phyloP scores from a whole-genome alignment of 129 eudicot genomes.

The Helichrysum umbraculigerum region DNA sequence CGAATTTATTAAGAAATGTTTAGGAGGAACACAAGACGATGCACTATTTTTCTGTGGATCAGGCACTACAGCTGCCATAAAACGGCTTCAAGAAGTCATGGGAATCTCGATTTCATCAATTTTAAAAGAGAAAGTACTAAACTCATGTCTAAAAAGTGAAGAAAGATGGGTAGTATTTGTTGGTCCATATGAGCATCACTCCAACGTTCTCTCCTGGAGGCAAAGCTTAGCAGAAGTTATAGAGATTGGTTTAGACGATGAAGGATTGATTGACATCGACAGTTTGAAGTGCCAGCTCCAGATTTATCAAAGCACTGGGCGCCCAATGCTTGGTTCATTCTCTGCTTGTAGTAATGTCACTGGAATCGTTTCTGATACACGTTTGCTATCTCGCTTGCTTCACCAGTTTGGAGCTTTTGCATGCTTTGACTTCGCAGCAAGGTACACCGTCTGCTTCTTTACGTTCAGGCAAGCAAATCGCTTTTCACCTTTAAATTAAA shows the following conservation, averaged over 20 bases:
- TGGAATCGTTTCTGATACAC: slow-evolving; percentile 58
- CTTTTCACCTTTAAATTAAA: background rate
- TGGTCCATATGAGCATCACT: slow-evolving; percentile 90
- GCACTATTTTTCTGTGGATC: slow-evolving; percentile 77
- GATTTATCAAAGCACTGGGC: slow-evolving; percentile 31
- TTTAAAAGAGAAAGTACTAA: slow-evolving; percentile 42
- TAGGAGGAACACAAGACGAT: slow-evolving; percentile 63
- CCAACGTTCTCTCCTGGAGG: slow-evolving; percentile 81
- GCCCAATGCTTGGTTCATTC: slow-evolving; percentile 78
- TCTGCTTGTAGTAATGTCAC: slow-evolving; percentile 93
- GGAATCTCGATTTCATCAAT: slow-evolving; percentile 61
- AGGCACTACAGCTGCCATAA: slow-evolving; percentile 79
- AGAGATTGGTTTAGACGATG: slow-evolving; percentile 61
- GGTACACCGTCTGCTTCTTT: slow-evolving; percentile 34
- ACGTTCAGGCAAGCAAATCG: too few relatives aligned
- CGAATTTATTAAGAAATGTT: slow-evolving; percentile 55
- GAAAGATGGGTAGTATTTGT: slow-evolving; percentile 94
- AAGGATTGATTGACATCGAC: slow-evolving; percentile 54
- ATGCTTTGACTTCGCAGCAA: slow-evolving; percentile 85
- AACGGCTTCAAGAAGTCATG: slow-evolving; percentile 81
- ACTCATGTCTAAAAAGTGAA: slow-evolving; percentile 29
- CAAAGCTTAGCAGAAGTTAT: slow-evolving; percentile 80
- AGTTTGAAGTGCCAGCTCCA: slow-evolving; percentile 39
- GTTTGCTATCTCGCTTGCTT: slow-evolving; percentile 52
- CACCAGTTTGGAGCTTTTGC: slow-evolving; percentile 73